phyloP scores from a whole-genome alignment of 495 filamentous ascomycete species.

The Chaetomium tenue region DNA sequence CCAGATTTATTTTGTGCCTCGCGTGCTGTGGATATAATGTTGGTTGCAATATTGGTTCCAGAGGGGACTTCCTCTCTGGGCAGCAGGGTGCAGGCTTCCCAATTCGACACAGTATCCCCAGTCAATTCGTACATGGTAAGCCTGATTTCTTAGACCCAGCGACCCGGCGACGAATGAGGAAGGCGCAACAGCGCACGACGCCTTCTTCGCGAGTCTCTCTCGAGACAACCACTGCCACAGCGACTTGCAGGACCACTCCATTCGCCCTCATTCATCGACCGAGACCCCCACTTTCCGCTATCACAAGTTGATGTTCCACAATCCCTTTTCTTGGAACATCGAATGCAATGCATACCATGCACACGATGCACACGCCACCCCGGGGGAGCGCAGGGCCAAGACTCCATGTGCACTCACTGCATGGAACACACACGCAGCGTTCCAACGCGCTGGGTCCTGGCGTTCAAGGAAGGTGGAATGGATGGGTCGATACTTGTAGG shows the following conservation, averaged over 20 bases:
- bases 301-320: background rate
- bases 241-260: background rate
- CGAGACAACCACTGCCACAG: background rate
- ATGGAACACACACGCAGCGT: slow-evolving; percentile 14
- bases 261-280: slow-evolving; percentile 14
- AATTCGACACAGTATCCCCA: background rate
- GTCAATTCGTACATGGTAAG: background rate
- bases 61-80: too few species aligned
- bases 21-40: too few species aligned
- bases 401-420: background rate
- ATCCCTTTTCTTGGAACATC: background rate
- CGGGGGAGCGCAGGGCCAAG: background rate
- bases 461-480: background rate
- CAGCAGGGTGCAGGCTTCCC: too few species aligned
- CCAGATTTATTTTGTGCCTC: too few species aligned
- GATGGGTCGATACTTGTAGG: background rate
- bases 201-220: too few species aligned
- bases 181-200: slow-evolving; percentile 11
- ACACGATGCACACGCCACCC: background rate
- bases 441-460: slow-evolving; percentile 5
- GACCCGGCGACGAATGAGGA: slow-evolving; percentile 1
- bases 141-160: background rate
- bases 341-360: background rate
- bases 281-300: slow-evolving; percentile 16
- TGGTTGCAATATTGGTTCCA: background rate